Evolutionary conservation across 768 basidiomycete genomes (phyloP).

Genomic region (Boletales sp.): DNA sequence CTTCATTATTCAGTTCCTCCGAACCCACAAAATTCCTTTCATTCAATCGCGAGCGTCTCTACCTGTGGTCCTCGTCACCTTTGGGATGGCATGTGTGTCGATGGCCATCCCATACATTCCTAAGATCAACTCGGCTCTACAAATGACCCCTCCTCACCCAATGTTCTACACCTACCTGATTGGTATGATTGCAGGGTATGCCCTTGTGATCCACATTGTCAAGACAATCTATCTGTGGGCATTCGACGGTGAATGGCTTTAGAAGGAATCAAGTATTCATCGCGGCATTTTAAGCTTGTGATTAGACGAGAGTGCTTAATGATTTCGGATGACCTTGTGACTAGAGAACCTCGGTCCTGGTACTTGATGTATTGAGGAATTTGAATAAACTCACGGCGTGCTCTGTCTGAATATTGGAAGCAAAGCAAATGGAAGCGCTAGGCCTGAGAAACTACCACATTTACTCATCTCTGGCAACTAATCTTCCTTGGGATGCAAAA

Average conservation of each 20-base stretch:
- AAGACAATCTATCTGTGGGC: slow-evolving; percentile 24
- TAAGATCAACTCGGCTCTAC: slow-evolving; percentile 27
- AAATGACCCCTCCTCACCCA: slow-evolving; percentile 25
- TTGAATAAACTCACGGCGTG: background rate
- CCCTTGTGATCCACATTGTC: slow-evolving; percentile 24
- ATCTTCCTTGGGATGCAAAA: background rate
- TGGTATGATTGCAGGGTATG: slow-evolving; percentile 20
- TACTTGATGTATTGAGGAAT: slow-evolving; percentile 1
- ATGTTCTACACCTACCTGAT: slow-evolving; percentile 28
- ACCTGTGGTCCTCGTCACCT: slow-evolving; percentile 25
- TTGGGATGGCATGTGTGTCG: slow-evolving; percentile 28
- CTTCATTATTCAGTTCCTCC: slow-evolving; percentile 32
- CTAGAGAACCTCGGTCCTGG: background rate
- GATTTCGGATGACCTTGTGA: background rate
- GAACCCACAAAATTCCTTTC: slow-evolving; percentile 30
- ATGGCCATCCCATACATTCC: slow-evolving; percentile 34
- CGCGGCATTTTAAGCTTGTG: background rate
- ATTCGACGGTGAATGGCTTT: slow-evolving; percentile 32
- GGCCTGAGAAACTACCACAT: slow-evolving; percentile 2
- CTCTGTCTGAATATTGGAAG: background rate
- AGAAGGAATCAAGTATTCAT: background rate
- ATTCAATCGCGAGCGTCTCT: slow-evolving; percentile 30
- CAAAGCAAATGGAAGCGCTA: no score
- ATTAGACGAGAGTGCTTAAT: background rate
- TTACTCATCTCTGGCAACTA: no score